Conservation (phyloP, 495 filamentous ascomycete species). For the Penicillium crystallinum region DNA sequence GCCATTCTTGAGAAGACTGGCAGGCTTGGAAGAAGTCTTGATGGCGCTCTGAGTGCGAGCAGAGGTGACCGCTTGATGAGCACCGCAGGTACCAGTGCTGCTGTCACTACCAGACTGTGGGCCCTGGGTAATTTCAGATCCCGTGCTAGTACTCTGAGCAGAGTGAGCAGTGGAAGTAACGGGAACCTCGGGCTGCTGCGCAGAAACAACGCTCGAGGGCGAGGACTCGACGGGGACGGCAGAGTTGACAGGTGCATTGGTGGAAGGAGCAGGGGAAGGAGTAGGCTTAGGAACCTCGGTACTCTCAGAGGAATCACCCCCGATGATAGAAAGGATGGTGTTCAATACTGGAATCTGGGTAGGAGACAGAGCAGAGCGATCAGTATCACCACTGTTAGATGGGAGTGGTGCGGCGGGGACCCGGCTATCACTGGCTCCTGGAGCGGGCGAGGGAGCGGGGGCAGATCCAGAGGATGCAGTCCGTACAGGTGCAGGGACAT, state of each 20-base stretch:
- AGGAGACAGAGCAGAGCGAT: background rate
- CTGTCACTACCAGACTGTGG: slow-evolving; percentile 1
- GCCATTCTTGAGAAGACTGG: slow-evolving; percentile 34
- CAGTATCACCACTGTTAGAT: background rate
- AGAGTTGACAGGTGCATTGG: background rate
- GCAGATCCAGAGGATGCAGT: slow-evolving; percentile 3
- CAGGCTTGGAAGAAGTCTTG: slow-evolving; percentile 33
- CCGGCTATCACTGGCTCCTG: background rate
- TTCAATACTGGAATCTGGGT: slow-evolving; percentile 8
- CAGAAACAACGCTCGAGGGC: background rate
- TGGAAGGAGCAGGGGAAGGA: background rate
- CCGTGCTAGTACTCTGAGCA: background rate
- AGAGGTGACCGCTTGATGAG: slow-evolving; percentile 25
- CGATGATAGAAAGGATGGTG: slow-evolving; percentile 11
- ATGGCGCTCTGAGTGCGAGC: slow-evolving; percentile 37
- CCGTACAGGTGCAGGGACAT: slow-evolving; percentile 8
- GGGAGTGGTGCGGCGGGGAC: background rate
- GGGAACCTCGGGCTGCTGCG: background rate
- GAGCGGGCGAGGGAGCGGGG: background rate
- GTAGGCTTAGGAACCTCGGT: slow-evolving; percentile 3
- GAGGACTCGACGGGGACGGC: background rate
- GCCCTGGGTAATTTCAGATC: background rate
- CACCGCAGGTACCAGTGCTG: slow-evolving; percentile 26
- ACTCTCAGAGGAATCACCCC: background rate
- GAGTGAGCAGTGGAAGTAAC: background rate